A percentile compares a stretch with the other conserved stretches of the same genome.
Evolutionary conservation across 169 alveolate genomes (phyloP).

Genomic region (Ichthyophthirius multifiliis): DNA sequence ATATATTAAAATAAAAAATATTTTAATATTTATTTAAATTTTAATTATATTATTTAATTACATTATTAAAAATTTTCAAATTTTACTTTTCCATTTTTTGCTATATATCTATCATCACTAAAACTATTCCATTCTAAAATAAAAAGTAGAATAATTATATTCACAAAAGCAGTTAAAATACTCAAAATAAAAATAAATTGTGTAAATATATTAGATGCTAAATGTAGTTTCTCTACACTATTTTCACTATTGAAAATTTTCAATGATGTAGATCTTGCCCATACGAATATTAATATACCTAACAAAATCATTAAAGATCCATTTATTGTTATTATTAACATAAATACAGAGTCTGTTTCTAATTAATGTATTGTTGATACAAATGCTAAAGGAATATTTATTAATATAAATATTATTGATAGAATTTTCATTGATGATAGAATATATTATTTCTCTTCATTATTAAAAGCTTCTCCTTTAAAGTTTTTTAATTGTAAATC

Average conservation of each 20-base stretch:
- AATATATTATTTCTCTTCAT: background rate
- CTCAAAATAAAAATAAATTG: background rate
- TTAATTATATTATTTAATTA: background rate
- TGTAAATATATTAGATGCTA: background rate
- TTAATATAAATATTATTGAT: background rate
- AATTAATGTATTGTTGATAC: background rate
- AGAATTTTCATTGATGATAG: background rate
- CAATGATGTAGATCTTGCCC: background rate
- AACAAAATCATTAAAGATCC: background rate
- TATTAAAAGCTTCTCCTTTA: slow-evolving; percentile 3
- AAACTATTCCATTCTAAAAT: background rate
- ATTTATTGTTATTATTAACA: background rate
- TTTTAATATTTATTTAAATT: background rate
- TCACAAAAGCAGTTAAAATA: background rate
- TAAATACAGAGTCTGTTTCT: background rate
- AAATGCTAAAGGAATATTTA: background rate
- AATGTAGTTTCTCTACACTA: background rate
- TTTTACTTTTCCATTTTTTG: background rate
- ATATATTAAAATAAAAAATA: background rate
- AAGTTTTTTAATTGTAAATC: background rate
- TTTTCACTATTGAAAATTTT: background rate
- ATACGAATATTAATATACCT: background rate
- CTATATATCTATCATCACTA: background rate
- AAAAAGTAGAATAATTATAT: background rate
- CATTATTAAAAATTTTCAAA: background rate